These are phyloP conservation scores for Rhizophora apiculata DNA, from an alignment of 345 rosid genomes.

Conservation along the genomic window DNA sequence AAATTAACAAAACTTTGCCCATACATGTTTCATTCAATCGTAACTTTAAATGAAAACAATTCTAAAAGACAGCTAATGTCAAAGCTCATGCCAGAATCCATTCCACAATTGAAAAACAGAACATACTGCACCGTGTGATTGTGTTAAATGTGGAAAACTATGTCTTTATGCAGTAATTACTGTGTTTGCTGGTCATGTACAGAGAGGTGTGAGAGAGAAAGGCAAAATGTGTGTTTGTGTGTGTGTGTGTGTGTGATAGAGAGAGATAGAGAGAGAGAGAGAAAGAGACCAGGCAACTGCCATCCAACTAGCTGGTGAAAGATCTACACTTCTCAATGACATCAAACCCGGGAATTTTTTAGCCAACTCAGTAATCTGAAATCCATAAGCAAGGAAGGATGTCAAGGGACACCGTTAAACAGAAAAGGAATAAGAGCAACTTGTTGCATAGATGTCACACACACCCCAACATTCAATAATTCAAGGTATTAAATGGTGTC, in stretches of 20 bases:
- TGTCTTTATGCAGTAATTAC: not conserved
- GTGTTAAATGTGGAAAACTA: not conserved
- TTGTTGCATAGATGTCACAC: conserved; percentile 5
- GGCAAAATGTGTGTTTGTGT: too few relatives aligned
- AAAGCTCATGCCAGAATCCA: not conserved
- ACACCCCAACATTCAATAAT: conserved; percentile 4
- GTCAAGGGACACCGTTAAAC: conserved; percentile 18
- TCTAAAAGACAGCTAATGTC: not conserved
- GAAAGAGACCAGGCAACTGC: conserved; percentile 81
- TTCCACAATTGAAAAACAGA: not conserved
- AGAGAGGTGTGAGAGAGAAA: too few relatives aligned
- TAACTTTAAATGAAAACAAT: not conserved
- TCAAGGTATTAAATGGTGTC: not conserved
- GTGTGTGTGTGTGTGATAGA: not conserved
- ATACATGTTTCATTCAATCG: not conserved
- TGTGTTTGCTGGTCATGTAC: conserved; percentile 1
- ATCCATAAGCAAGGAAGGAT: conserved; percentile 11
- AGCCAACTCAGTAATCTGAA: conserved; percentile 77
- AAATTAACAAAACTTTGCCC: not conserved
- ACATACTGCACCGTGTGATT: not conserved
- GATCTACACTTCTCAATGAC: conserved; percentile 95
- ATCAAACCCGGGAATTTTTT: conserved; percentile 70
- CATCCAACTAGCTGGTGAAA: conserved; percentile 99
- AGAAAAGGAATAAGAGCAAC: conserved; percentile 11
- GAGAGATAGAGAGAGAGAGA: conserved; percentile 13